phyloP scores from a whole-genome alignment of 1,139 yeast genomes.

The Geotrichum candidum region DNA sequence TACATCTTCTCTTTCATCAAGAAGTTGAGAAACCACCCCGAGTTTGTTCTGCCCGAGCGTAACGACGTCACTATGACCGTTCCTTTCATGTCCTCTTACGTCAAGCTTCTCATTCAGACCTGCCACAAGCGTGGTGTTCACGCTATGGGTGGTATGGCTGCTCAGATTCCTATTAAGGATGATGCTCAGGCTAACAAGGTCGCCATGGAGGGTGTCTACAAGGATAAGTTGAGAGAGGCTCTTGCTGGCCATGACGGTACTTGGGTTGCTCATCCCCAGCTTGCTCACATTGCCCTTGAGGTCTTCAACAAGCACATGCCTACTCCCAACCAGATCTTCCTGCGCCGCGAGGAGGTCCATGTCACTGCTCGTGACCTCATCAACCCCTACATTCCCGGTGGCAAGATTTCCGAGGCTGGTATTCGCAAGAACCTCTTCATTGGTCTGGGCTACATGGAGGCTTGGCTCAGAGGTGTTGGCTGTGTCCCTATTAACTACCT shows the following conservation, averaged over 20 bases:
- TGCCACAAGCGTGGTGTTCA: constrained; percentile 69
- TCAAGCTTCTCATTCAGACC: constrained; percentile 56
- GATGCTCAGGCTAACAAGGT: constrained; percentile 55
- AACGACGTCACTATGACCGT: constrained; percentile 67
- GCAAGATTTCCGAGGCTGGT: constrained; percentile 62
- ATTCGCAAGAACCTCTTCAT: constrained; percentile 62
- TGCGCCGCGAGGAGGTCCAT: constrained; percentile 44
- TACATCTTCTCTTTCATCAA: constrained; percentile 68
- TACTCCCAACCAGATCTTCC: constrained; percentile 68
- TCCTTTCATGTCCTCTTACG: constrained; percentile 68
- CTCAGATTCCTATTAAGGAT: constrained; percentile 67
- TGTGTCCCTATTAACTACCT: constrained; percentile 75
- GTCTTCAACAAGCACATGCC: constrained; percentile 73
- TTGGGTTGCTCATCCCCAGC: constrained; percentile 77
- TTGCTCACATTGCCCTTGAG: constrained; percentile 64
- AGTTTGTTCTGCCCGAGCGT: constrained; percentile 62
- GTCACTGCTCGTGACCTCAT: constrained; percentile 61
- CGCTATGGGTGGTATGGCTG: constrained; percentile 83
- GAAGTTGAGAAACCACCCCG: constrained; percentile 54
- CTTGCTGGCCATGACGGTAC: constrained; percentile 70
- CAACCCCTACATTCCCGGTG: constrained; percentile 59
- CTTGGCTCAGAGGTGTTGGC: constrained; percentile 72
- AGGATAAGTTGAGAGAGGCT: constrained; percentile 68
- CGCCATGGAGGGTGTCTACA: constrained; percentile 62
- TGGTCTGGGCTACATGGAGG: constrained; percentile 71